Evolutionary conservation across 192 early-diverging fungal genomes (phyloP).

Genomic region (Coemansia sp.): DNA sequence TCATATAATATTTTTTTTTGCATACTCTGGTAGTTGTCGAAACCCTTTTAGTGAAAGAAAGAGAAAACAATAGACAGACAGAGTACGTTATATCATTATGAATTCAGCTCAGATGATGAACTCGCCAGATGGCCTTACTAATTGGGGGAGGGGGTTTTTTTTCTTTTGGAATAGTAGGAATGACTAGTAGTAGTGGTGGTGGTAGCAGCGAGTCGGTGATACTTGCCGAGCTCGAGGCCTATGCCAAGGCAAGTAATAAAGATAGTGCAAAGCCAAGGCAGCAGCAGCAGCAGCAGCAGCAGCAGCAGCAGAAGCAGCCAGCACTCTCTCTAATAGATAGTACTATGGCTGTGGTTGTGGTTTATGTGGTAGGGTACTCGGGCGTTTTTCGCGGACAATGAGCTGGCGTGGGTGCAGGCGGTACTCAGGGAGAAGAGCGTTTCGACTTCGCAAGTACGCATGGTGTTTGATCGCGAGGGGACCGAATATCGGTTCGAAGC

Average conservation of each 20-base stretch:
- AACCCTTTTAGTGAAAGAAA: not conserved
- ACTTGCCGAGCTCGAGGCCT: slow-evolving; percentile 35
- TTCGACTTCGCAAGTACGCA: slow-evolving; percentile 14
- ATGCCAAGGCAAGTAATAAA: slow-evolving; percentile 38
- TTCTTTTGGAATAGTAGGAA: slow-evolving; percentile 8
- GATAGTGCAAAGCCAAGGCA: not conserved
- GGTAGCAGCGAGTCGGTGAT: slow-evolving; percentile 14
- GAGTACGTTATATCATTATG: not conserved
- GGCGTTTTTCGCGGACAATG: slow-evolving; percentile 42
- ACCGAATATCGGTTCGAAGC: slow-evolving; percentile 58
- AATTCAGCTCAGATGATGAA: not conserved
- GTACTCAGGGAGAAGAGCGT: slow-evolving; percentile 37
- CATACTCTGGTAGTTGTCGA: not conserved
- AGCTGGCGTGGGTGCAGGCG: slow-evolving; percentile 40
- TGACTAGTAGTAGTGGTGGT: too few relatives aligned
- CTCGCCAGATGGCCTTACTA: not conserved
- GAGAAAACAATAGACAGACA: too few relatives aligned
- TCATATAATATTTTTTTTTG: slow-evolving; percentile 8
- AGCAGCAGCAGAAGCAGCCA: too few relatives aligned
- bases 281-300: too few relatives aligned
- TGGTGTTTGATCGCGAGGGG: slow-evolving; percentile 26
- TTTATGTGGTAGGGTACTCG: slow-evolving; percentile 26
- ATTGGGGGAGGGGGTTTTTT: not conserved
- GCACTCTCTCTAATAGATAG: not conserved
- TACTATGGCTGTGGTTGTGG: not conserved